These are phyloP conservation scores for Teunomyces panamensis DNA, from an alignment of 805 yeast species.

Conservation along the genomic window DNA sequence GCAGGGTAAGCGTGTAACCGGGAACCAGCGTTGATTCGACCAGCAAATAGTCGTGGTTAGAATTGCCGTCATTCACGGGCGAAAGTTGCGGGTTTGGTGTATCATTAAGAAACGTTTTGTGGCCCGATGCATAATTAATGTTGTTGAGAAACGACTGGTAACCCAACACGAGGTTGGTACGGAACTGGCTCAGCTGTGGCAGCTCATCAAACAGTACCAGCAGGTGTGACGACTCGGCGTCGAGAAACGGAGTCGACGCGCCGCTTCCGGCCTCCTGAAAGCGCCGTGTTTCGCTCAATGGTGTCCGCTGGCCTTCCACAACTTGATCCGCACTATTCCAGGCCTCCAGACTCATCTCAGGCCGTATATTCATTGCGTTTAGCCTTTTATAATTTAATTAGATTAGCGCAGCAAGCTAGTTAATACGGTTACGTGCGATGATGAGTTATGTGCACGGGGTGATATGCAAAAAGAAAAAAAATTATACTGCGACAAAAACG, in stretches of 20 bases:
- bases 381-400: no score
- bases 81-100: slow-evolving; percentile 5
- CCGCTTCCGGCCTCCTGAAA: not conserved
- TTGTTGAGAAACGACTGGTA: slow-evolving; percentile 24
- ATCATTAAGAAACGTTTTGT: slow-evolving; percentile 16
- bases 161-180: slow-evolving; percentile 10
- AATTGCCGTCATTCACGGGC: slow-evolving; percentile 5
- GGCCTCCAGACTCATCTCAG: no score
- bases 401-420: no score
- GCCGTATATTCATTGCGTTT: no score
- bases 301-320: not conserved
- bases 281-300: not conserved
- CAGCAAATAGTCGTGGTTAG: slow-evolving; percentile 12
- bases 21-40: slow-evolving; percentile 16
- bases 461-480: no score
- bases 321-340: no score
- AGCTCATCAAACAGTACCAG: slow-evolving; percentile 6
- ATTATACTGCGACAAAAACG: no score
- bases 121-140: slow-evolving; percentile 22
- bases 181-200: slow-evolving; percentile 4
- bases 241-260: not conserved
- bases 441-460: no score
- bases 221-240: not conserved
- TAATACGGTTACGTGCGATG: no score
- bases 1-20: slow-evolving; percentile 22